Evolutionary conservation across 1,284 basidiomycete species (phyloP), one percentile per base, ranked within the genome.

Genomic region (Earliella scabrosa): DNA sequence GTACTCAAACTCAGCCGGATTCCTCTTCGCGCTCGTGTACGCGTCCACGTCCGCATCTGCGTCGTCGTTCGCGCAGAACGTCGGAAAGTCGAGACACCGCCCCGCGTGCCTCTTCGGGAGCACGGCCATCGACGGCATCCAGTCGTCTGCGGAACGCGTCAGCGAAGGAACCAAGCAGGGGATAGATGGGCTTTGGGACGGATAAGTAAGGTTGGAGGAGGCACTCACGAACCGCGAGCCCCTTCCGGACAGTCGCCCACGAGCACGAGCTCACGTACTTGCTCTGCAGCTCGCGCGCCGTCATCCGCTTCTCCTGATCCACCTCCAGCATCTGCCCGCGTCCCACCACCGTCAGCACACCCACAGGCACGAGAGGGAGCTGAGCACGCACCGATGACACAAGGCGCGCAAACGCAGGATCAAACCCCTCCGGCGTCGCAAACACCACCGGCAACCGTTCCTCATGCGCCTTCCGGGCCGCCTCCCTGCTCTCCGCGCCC

Each of bases 261-360:
- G 36, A 21, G 3, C 16, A 3, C 4, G 26, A 31, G 5, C 46
- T 47, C 6, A 46, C 47, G 36, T 52, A 51, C n/a, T 13, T 27
- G 23, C 9, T 27, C 20, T 57, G 38, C 18, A 57, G 55, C 23
- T 52, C 32, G 5, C 34, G 29, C 4, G 34, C 50, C 1, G 41
- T 29, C 27, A 57, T 52, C 7, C 55, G 55, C 41, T 34, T 9
- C 6, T 20, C 14, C 1, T 50, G 50, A 20, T 52, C 23, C 20
- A n/a, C 40, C 5, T 45, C 10, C 14, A 57, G 40, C 55, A 57
- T 57, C 55, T 57, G 29, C 18, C 21, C 31, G 21, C 27, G 10
- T n/a, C 5, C 21, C 31, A 24, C 45, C 13, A n/a, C n/a, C 18
- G 10, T 18, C 2, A 32, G 13, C 18, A 46, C 34, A 24, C 6